These are phyloP conservation scores for Phialophora macrospora DNA, from an alignment of 2,329 filamentous ascomycete genomes.

Conservation along the genomic window DNA sequence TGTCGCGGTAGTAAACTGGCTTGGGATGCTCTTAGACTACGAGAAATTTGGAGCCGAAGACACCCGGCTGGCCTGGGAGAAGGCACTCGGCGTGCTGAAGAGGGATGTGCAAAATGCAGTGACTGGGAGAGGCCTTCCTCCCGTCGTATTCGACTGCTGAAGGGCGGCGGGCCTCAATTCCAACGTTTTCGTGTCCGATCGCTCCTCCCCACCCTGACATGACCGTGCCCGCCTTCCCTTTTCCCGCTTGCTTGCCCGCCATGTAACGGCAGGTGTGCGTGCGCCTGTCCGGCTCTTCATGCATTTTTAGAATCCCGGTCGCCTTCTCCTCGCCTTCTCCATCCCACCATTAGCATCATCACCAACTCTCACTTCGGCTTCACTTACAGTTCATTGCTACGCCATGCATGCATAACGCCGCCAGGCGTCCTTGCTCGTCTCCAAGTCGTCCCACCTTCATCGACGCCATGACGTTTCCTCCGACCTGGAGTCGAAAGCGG, in stretches of 20 bases:
- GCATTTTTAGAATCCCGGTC: not conserved
- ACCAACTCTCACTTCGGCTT: constrained; percentile 11
- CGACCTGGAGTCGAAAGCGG: constrained; percentile 31
- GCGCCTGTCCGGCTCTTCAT: not conserved
- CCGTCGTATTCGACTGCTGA: constrained; percentile 53
- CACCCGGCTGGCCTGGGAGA: constrained; percentile 51
- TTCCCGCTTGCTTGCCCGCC: not conserved
- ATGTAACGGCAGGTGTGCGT: not conserved
- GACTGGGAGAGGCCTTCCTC: constrained; percentile 60
- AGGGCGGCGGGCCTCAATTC: not conserved
- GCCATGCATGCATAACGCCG: constrained; percentile 14
- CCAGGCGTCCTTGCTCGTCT: not conserved
- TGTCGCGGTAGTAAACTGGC: constrained; percentile 70
- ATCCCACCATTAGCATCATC: constrained; percentile 18
- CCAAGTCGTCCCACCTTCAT: not conserved
- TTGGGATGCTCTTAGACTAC: constrained; percentile 49
- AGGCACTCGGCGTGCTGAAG: constrained; percentile 49
- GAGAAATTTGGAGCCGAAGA: constrained; percentile 48
- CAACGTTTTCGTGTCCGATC: not conserved
- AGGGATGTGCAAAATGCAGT: constrained; percentile 61
- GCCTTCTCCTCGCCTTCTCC: not conserved
- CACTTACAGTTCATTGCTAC: constrained; percentile 19
- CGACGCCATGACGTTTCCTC: constrained; percentile 29
- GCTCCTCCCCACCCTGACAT: not conserved
- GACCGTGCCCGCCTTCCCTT: not conserved